Base-by-base conservation (phyloP, 371 early-diverging fungal genomes). In the Haplosporangium sp. region DNA sequence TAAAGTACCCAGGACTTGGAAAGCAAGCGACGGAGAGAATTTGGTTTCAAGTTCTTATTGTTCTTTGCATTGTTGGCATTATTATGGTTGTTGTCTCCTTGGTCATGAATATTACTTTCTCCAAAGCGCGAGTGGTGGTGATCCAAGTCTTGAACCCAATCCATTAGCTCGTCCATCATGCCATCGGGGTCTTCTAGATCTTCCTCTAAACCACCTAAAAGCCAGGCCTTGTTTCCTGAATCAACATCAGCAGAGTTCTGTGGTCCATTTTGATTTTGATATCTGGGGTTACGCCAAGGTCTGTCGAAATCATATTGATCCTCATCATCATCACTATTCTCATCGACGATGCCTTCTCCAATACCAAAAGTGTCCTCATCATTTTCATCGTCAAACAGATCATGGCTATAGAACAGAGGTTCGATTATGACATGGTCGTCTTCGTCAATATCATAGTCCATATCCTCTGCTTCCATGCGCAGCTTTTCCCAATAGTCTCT, bases 381-480 rank as follows among this genome's bases (percentile, higher is more conserved):
- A 27, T 19, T 3, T 9, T 55, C 55, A 4, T 55, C 55, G 1
- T 55, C 55, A 11, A 55, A 55, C 27, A 55, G 27, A 34, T 55
- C 55, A 8, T 55, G 19, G 5, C 7, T 5, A 27, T 27, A 6
- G 7, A 27, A 27, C 2, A 55, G 27, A 19, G 55, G 55, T 13
- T 55, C 55, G 34, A 55, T 55, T 11, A 55, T 6, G 15, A 48
- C 17, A 48, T 10, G 48, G 17, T 34, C 55, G 13, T 55, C 55
- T 10, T 55, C 55, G 27, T 55, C 55, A 20, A 55, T 55, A 19
- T 55, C 55, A 15, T 27, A 55, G 7, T 55, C 55, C 55, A 55
- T 27, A 55, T 55, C 55, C 10, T 55, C 55, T 5, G 19, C 55
- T 55, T 55, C 55, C 3, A 19, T 27, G 4, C 55, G 48, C n/a